Percentiles rank a stretch among this genome's conserved stretches.
phyloP scores from a whole-genome alignment of 169 alveolate genomes.

The Plasmodium adleri region DNA sequence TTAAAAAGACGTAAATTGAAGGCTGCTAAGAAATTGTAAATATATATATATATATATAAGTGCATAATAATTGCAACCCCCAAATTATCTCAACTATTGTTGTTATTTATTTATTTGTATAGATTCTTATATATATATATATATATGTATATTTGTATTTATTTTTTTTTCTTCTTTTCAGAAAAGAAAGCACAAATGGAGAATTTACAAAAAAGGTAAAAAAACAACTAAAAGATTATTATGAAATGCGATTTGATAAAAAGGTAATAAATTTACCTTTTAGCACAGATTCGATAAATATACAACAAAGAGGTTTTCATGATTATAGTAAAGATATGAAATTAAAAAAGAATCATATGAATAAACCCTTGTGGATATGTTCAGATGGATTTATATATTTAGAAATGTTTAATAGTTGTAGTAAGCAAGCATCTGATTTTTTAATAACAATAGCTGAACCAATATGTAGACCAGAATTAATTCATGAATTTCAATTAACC shows the following conservation, averaged over 20 bases:
- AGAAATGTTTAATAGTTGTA: conserved; percentile 86
- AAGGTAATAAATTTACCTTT: conserved; percentile 80
- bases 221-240: conserved; percentile 49
- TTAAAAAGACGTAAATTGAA: conserved; percentile 60
- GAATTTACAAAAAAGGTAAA: conserved; percentile 31
- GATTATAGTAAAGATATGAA: conserved; percentile 86
- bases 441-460: conserved; percentile 99
- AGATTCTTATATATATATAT: background rate
- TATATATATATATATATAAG: conserved; percentile 7
- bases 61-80: background rate
- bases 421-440: conserved; percentile 96
- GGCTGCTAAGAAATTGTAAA: conserved; percentile 62
- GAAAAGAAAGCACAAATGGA: conserved; percentile 16
- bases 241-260: conserved; percentile 73
- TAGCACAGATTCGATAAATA: conserved; percentile 87
- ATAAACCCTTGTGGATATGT: conserved; percentile 93
- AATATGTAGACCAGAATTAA: conserved; percentile 94
- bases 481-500: conserved; percentile 96
- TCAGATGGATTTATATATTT: conserved; percentile 90
- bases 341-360: conserved; percentile 87
- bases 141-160: background rate
- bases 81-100: background rate
- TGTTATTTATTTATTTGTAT: background rate
- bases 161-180: background rate
- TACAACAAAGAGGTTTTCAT: conserved; percentile 86